Evolutionary conservation across 768 basidiomycete species (phyloP), one percentile per base, ranked within the genome.

Genomic region (Podaxis carcinomalis): DNA sequence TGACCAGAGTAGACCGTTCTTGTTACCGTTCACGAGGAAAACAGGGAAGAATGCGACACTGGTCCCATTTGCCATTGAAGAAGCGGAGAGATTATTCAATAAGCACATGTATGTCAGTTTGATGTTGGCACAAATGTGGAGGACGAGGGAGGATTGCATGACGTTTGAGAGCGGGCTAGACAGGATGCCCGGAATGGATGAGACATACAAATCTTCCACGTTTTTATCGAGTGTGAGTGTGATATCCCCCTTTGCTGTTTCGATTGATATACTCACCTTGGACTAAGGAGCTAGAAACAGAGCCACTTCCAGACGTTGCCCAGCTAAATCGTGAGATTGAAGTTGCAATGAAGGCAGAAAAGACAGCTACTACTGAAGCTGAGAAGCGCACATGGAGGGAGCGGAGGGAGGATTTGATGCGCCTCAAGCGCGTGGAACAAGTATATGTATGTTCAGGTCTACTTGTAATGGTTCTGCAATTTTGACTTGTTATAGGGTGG

Each of bases 41-140:
- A 78, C 73, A 56, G 77, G 83, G 28, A 81, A 83, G 53, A 82
- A 86, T 61, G 79, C 78, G 23, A 82, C 84, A 44, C 77, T 92
- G n/a, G 92, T 98, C 2, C 97, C 97, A 1, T 95, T 89, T 71
- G 94, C 95, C 3, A 94, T 99, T 62, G 93, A 94, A 49, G 97
- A 99, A 72, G 97, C 97, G 0, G 93, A 96, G 72, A 85, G 84
- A 56, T 80, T 99, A 47, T 98, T 95, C 71, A 84, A 85, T 64
- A 85, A 84, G 64, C 94, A 98, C 69, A 89, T 96, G 86, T 89
- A 97, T 68, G 81, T 98, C 62, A 90, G 92, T 51, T 78, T 95
- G 54, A 84, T 94, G 23, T 76, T 98, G 16, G 86, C 86, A 77
- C 97, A 99, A 76, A 93, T 95, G 86, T 98, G 93, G 93, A 83